Evolutionary conservation across 345 rosid genomes (phyloP).

Genomic region (Draba incana): DNA sequence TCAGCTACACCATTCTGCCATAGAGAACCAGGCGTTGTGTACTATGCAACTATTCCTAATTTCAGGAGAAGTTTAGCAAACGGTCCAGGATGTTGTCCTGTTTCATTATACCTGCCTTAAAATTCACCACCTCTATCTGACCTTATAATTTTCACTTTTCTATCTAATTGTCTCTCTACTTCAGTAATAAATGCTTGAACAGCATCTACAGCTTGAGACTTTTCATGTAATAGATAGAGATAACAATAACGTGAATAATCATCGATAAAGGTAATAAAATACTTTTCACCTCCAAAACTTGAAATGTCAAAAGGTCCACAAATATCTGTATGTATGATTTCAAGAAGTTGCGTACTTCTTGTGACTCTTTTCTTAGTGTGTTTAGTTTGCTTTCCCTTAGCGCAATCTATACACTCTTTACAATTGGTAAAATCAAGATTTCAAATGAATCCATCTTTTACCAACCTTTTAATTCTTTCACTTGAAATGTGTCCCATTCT

Average conservation of each 20-base stretch:
- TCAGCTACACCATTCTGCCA: constrained; percentile 25
- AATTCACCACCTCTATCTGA: neutral
- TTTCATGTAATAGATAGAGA: constrained; percentile 17
- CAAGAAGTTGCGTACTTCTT: neutral
- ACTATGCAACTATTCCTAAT: neutral
- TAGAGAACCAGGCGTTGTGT: constrained; percentile 14
- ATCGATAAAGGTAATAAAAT: neutral
- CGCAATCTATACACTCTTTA: neutral
- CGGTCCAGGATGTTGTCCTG: neutral
- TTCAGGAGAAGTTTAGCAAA: constrained; percentile 13
- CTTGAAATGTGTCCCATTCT: neutral
- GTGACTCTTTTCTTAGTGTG: neutral
- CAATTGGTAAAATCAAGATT: neutral
- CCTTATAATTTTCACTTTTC: constrained; percentile 21
- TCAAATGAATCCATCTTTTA: neutral
- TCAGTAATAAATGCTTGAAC: neutral
- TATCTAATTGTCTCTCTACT: constrained; percentile 17
- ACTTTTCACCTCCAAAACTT: neutral
- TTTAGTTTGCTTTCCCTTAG: constrained; percentile 10
- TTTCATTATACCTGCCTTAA: constrained; percentile 9
- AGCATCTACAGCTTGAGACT: neutral
- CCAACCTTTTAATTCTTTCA: neutral
- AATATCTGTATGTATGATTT: constrained; percentile 5
- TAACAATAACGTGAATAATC: constrained; percentile 25
- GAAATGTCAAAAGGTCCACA: constrained; percentile 5